Conservation (phyloP, 805 yeast species). For the Allodekkera sacchari region DNA sequence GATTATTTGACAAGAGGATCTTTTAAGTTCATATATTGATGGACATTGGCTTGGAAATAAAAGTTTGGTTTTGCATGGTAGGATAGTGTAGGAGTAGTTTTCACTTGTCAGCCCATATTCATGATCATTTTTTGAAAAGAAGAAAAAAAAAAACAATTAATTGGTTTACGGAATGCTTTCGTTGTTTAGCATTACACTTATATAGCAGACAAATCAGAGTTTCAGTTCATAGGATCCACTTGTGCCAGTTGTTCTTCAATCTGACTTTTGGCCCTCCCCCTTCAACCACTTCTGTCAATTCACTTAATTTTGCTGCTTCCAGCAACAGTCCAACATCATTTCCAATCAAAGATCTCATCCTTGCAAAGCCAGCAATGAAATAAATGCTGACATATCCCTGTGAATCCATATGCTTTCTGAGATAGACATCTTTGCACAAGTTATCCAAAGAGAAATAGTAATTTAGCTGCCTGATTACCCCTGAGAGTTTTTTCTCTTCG, state of each 20-base stretch:
- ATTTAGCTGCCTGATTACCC: slow-evolving; percentile 70
- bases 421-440: slow-evolving; percentile 68
- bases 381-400: slow-evolving; percentile 60
- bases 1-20: slow-evolving; percentile 15
- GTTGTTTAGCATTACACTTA: not conserved
- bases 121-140: not conserved
- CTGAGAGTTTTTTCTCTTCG: no score
- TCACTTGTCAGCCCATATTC: not conserved
- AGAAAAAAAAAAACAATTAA: not conserved
- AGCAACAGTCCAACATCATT: slow-evolving; percentile 39
- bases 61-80: not conserved
- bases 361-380: slow-evolving; percentile 57
- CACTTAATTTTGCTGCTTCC: slow-evolving; percentile 21
- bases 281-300: slow-evolving; percentile 30
- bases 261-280: slow-evolving; percentile 59
- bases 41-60: not conserved
- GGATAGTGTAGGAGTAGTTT: no score
- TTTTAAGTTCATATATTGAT: slow-evolving; percentile 7
- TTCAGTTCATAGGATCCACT: not conserved
- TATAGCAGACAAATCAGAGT: not conserved
- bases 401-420: slow-evolving; percentile 68
- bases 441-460: slow-evolving; percentile 87
- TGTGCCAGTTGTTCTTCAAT: slow-evolving; percentile 34
- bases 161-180: no score
- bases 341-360: slow-evolving; percentile 51